These are phyloP conservation scores for Apiospora aurea DNA, from an alignment of 2,329 filamentous ascomycete genomes.

Conservation along the genomic window DNA sequence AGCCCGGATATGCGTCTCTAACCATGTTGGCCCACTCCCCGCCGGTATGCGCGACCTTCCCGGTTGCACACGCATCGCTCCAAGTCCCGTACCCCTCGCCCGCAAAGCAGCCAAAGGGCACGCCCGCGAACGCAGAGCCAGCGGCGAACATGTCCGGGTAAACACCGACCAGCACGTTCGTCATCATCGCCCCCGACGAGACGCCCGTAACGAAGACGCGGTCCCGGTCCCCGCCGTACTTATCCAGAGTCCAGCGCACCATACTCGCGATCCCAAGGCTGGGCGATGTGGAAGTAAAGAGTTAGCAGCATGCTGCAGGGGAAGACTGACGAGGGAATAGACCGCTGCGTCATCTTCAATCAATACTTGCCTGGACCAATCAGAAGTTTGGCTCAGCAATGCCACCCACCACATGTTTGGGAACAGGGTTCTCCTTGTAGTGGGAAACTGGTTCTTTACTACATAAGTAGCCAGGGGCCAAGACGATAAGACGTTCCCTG, in stretches of 20 bases:
- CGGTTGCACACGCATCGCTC: constrained; percentile 60
- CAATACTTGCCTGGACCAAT: not conserved
- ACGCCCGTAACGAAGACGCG: constrained; percentile 60
- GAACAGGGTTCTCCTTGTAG: not conserved
- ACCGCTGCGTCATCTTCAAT: not conserved
- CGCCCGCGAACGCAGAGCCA: constrained; percentile 53
- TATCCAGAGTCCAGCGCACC: constrained; percentile 44
- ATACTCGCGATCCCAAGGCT: constrained; percentile 58
- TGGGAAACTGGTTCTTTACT: not conserved
- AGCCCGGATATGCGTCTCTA: constrained; percentile 54
- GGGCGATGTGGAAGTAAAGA: not conserved
- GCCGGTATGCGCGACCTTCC: constrained; percentile 48
- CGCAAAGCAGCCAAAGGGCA: constrained; percentile 58
- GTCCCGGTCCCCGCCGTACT: constrained; percentile 52
- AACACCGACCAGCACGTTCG: constrained; percentile 56
- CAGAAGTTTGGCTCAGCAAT: too few relatives aligned
- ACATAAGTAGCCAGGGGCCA: not conserved
- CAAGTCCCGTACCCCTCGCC: constrained; percentile 50
- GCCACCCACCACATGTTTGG: not conserved
- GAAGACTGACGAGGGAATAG: not conserved
- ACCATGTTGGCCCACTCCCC: constrained; percentile 46
- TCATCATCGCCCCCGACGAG: constrained; percentile 64
- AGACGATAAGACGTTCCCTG: not conserved
- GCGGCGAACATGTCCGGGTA: constrained; percentile 62
- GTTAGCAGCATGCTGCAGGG: not conserved